These are phyloP conservation scores for Tetrahymena thermophila DNA, from an alignment of 73 alveolate species.

Conservation along the genomic window DNA sequence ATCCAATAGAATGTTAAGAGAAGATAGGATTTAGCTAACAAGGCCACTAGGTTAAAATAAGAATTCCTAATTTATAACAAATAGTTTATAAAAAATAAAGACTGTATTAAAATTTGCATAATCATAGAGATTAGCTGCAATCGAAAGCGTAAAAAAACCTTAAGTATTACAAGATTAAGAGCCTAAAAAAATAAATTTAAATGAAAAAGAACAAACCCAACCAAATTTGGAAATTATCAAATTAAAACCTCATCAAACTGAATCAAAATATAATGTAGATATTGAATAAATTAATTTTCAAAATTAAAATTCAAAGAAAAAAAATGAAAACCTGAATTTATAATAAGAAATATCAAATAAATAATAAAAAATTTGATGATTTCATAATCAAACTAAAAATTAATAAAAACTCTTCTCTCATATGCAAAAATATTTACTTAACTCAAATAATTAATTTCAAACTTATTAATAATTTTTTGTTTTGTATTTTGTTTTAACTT, in stretches of 20 bases:
- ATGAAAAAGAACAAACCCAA: not conserved
- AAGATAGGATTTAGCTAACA: not conserved
- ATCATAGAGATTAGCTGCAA: not conserved
- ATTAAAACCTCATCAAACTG: not conserved
- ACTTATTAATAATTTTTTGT: no score
- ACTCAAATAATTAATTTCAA: no score
- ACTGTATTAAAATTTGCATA: not conserved
- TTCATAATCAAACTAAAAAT: no score
- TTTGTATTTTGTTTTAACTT: no score
- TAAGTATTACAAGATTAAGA: no score
- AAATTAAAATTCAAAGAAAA: no score
- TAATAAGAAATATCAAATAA: not conserved
- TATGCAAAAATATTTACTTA: no score
- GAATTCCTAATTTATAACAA: not conserved
- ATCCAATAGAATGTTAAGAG: not conserved
- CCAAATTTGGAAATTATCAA: not conserved
- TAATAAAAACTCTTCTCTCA: no score
- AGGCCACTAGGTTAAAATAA: not conserved
- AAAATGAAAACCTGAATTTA: no score
- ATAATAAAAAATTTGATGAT: no score
- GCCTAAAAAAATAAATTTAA: no score
- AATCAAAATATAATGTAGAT: not conserved
- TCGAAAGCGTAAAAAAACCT: not conserved
- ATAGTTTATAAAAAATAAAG: not conserved
- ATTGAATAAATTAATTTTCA: no score